phyloP scores from a whole-genome alignment of 169 alveolate species.

The Eimeria falciformis region DNA sequence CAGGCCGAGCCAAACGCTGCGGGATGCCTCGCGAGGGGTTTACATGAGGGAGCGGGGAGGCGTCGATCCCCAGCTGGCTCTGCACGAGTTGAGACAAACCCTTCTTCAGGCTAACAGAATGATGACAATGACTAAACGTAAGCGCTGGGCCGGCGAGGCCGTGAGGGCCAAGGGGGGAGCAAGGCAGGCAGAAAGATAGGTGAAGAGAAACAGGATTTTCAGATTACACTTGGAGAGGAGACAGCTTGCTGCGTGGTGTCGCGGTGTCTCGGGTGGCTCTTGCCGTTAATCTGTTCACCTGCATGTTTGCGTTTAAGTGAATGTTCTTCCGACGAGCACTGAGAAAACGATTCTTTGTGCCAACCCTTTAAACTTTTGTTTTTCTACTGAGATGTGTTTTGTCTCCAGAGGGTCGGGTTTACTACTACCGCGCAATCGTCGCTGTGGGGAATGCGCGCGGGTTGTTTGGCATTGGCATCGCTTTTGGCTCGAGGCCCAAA shows the following conservation, averaged over 20 bases:
- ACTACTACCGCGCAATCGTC: constrained; percentile 71
- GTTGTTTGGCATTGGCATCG: constrained; percentile 71
- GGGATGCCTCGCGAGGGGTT: constrained; percentile 7
- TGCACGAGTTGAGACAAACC: constrained; percentile 44
- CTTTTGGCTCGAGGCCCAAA: constrained; percentile 61
- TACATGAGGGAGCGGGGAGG: constrained; percentile 57
- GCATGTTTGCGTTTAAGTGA: not conserved
- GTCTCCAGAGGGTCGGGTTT: constrained; percentile 69
- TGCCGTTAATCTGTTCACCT: not conserved
- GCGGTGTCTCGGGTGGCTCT: no score
- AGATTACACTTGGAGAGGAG: no score
- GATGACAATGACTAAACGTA: constrained; percentile 70
- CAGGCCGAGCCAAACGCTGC: constrained; percentile 39
- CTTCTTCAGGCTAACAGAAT: constrained; percentile 42
- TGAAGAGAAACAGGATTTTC: no score
- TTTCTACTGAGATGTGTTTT: no score
- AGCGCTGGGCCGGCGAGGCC: no score
- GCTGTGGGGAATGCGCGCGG: constrained; percentile 79
- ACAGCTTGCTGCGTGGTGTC: no score
- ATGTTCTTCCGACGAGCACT: no score
- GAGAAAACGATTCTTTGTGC: not conserved
- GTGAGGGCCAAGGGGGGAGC: no score
- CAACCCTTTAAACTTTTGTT: not conserved
- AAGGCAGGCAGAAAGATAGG: not conserved
- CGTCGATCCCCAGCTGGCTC: constrained; percentile 52